A percentile compares a stretch with the other conserved stretches of the same genome.
phyloP scores from a whole-genome alignment of 768 basidiomycete species.

The Arthromyces matolae region DNA sequence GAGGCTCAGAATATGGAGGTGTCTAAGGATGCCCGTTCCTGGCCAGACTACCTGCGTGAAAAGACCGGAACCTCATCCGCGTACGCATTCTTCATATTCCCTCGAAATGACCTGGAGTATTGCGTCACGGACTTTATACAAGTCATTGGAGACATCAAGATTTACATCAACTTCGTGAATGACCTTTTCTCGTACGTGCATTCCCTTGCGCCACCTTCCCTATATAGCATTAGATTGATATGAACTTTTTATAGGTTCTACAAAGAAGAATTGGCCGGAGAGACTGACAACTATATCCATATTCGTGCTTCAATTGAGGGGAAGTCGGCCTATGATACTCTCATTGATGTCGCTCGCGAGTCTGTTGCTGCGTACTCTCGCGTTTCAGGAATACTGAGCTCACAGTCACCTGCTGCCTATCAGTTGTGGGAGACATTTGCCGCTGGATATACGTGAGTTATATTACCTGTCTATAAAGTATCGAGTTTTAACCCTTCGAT shows the following conservation, averaged over 20 bases:
- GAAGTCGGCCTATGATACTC: not conserved
- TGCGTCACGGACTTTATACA: not conserved
- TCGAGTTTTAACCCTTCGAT: not conserved
- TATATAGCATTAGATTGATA: not conserved
- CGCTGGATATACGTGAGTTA: not conserved
- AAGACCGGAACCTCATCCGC: not conserved
- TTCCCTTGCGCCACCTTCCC: not conserved
- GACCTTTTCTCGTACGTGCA: not conserved
- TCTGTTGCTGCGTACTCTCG: not conserved
- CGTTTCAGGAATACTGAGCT: not conserved
- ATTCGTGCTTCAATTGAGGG: not conserved
- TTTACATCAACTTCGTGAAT: not conserved
- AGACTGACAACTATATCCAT: conserved; percentile 1
- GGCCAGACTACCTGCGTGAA: conserved; percentile 1
- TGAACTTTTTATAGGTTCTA: not conserved
- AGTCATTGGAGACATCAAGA: conserved; percentile 1
- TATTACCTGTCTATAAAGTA: not conserved
- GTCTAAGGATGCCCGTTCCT: not conserved
- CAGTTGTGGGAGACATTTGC: not conserved
- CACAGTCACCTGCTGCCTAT: not conserved
- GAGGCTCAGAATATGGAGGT: not conserved
- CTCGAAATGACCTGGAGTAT: not conserved
- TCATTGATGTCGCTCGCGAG: not conserved
- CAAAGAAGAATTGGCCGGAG: conserved; percentile 2
- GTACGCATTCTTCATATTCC: not conserved